phyloP scores from a whole-genome alignment of 768 basidiomycete species.

The Leccinum uliginosum region DNA sequence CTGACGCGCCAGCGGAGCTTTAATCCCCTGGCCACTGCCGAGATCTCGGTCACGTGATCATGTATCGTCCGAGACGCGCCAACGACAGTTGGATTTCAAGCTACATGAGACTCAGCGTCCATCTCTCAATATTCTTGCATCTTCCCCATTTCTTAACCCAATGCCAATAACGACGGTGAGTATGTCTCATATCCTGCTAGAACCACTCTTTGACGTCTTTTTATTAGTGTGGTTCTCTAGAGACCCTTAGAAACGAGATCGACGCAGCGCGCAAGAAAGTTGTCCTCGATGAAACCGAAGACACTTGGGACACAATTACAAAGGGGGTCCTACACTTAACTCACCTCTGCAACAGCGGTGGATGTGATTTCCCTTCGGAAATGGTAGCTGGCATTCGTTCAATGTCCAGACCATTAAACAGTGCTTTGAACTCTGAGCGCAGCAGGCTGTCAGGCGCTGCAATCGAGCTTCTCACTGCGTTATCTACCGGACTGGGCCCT shows the following conservation, averaged over 20 bases:
- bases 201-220: not conserved
- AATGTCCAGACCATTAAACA: slow-evolving; percentile 49
- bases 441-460: slow-evolving; percentile 65
- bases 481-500: slow-evolving; percentile 52
- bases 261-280: slow-evolving; percentile 40
- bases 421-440: slow-evolving; percentile 68
- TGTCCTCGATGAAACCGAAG: slow-evolving; percentile 62
- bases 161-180: slow-evolving; percentile 31
- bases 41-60: too few relatives aligned
- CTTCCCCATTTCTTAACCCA: slow-evolving; percentile 1
- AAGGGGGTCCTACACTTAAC: slow-evolving; percentile 45
- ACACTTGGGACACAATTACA: slow-evolving; percentile 71
- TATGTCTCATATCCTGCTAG: accelerated
- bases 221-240: slow-evolving; percentile 32
- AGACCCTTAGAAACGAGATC: slow-evolving; percentile 36
- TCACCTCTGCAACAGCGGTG: slow-evolving; percentile 48
- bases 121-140: not conserved
- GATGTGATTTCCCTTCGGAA: slow-evolving; percentile 46
- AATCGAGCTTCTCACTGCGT: slow-evolving; percentile 53
- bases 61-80: slow-evolving; percentile 17
- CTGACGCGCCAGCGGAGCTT: too few relatives aligned
- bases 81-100: slow-evolving; percentile 9
- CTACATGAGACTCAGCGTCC: slow-evolving; percentile 14
- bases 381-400: slow-evolving; percentile 49
- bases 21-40: too few relatives aligned